These are phyloP conservation scores for Gonapodya sp. DNA, from an alignment of 192 early-diverging fungal species.

Conservation along the genomic window DNA sequence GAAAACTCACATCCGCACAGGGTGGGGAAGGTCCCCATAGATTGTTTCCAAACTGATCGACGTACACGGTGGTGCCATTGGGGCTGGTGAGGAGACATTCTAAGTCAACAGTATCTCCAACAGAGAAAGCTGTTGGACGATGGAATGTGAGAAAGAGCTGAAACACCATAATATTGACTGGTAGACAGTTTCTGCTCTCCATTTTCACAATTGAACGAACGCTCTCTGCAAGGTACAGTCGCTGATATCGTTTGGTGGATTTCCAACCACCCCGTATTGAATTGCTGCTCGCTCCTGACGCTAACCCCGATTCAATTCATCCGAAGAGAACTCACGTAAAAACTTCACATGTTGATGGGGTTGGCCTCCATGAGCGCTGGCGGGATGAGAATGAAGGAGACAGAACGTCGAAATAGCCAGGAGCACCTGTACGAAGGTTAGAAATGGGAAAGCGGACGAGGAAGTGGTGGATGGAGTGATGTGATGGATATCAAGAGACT, in stretches of 20 bases:
- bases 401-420: too few relatives aligned
- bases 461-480: too few relatives aligned
- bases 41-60: constrained; percentile 5
- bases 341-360: not conserved
- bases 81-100: not conserved
- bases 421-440: too few relatives aligned
- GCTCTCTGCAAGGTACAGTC: too few relatives aligned
- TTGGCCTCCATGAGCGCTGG: not conserved
- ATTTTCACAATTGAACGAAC: too few relatives aligned
- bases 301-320: not conserved
- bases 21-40: not conserved
- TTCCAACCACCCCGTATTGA: too few relatives aligned
- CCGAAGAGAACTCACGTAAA: constrained; percentile 1
- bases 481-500: too few relatives aligned
- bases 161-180: not conserved
- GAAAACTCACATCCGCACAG: not conserved
- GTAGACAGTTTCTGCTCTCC: not conserved
- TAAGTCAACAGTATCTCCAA: not conserved
- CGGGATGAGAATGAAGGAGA: too few relatives aligned
- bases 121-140: not conserved
- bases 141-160: not conserved
- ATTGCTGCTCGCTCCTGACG: too few relatives aligned
- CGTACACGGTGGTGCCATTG: constrained; percentile 6
- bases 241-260: too few relatives aligned
- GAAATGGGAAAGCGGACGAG: too few relatives aligned